Evolutionary conservation across 2,329 filamentous ascomycete species (phyloP).

Genomic region (Aspergillus carbonarius): DNA sequence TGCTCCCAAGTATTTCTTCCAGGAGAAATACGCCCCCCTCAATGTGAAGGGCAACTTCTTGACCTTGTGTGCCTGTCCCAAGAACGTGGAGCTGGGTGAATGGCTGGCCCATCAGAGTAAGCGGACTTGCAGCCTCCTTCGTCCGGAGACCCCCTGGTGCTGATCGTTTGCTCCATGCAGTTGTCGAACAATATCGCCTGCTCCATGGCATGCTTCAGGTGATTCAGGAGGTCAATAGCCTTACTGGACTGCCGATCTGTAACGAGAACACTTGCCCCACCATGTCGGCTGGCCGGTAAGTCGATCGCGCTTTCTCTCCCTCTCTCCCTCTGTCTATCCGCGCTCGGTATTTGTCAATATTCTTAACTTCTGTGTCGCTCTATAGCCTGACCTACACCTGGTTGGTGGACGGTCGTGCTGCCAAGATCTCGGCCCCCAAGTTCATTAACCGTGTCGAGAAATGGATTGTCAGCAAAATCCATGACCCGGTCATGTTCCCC

Average conservation of each 20-base stretch:
- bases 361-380: slow-evolving; percentile 18
- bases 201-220: slow-evolving; percentile 87
- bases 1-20: slow-evolving; percentile 52
- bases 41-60: slow-evolving; percentile 98
- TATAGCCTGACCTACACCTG: slow-evolving; percentile 89
- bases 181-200: slow-evolving; percentile 88
- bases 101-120: slow-evolving; percentile 95
- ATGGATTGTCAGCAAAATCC: slow-evolving; percentile 95
- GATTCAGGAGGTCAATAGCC: slow-evolving; percentile 80
- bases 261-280: slow-evolving; percentile 80
- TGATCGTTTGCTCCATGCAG: slow-evolving; percentile 46
- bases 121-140: slow-evolving; percentile 17
- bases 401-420: slow-evolving; percentile 84
- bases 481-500: slow-evolving; percentile 85
- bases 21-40: slow-evolving; percentile 65
- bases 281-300: slow-evolving; percentile 92
- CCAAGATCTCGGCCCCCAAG: slow-evolving; percentile 86
- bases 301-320: slow-evolving; percentile 25
- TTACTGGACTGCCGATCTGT: slow-evolving; percentile 73
- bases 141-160: not conserved
- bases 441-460: slow-evolving; percentile 96
- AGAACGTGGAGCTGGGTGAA: slow-evolving; percentile 90
- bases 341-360: not conserved
- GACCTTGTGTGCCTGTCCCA: slow-evolving; percentile 88
- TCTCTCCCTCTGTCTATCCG: no score